Conservation (phyloP, 129 eudicot genomes). For the Apium graveolens region DNA sequence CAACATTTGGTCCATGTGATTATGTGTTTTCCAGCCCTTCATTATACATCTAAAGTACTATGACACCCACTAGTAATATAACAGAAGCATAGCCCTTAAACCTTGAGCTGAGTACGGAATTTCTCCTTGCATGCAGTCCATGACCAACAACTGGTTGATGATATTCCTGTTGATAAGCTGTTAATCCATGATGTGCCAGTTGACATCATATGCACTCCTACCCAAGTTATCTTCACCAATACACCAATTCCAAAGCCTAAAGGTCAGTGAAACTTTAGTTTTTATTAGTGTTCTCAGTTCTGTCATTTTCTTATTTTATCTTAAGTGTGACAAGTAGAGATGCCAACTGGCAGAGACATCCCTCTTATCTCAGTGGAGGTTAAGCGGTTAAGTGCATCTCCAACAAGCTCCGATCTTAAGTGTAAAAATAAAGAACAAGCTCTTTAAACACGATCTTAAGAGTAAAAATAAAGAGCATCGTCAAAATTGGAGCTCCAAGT, state of each 20-base stretch:
- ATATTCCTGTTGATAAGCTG: conserved; percentile 73
- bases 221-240: conserved; percentile 72
- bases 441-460: too few species aligned
- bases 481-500: too few species aligned
- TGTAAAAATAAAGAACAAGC: too few species aligned
- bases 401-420: too few species aligned
- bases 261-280: conserved; percentile 33
- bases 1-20: not conserved
- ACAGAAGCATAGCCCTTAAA: not conserved
- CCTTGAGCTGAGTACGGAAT: not conserved
- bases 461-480: too few species aligned
- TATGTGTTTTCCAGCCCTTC: not conserved
- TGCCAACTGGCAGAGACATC: not conserved
- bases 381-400: not conserved
- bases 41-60: not conserved
- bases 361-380: not conserved
- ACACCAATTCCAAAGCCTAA: conserved; percentile 86
- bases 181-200: conserved; percentile 91
- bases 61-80: not conserved
- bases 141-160: conserved; percentile 85
- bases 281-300: not conserved
- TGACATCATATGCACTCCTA: conserved; percentile 92
- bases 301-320: not conserved
- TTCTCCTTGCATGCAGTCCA: conserved; percentile 46
- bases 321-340: not conserved